Conservation (phyloP, 805 yeast species). For the Starmera caribaea region DNA sequence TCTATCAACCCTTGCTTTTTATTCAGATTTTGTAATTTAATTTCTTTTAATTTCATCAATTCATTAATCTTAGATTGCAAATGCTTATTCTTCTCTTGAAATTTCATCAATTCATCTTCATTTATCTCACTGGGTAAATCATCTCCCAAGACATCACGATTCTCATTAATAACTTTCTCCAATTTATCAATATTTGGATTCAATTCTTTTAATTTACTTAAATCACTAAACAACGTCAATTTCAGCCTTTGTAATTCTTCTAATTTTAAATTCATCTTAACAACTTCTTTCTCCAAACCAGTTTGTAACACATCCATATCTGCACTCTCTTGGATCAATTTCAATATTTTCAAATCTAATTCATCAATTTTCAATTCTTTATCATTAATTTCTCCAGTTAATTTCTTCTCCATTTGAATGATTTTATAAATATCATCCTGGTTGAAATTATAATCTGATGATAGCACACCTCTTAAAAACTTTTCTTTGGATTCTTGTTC, state of each 20-base stretch:
- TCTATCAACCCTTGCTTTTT: too few species aligned
- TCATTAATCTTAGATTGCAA: slow-evolving; percentile 1
- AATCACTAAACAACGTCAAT: neutral
- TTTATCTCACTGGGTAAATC: neutral
- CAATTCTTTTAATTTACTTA: neutral
- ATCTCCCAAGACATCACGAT: slow-evolving; percentile 3
- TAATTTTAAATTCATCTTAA: neutral
- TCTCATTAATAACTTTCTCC: neutral
- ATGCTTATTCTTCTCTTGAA: neutral
- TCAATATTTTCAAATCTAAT: neutral
- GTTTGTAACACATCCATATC: slow-evolving; percentile 8
- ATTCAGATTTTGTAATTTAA: neutral
- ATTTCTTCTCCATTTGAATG: slow-evolving; percentile 16
- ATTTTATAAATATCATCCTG: slow-evolving; percentile 25
- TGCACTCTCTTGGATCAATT: neutral
- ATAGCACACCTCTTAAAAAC: slow-evolving; percentile 44
- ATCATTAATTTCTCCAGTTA: slow-evolving; percentile 20
- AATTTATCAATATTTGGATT: neutral
- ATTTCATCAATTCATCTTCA: neutral
- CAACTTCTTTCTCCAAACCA: slow-evolving; percentile 7
- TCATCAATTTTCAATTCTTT: slow-evolving; percentile 14
- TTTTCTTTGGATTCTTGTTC: slow-evolving; percentile 68
- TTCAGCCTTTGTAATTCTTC: neutral
- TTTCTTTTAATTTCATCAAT: slow-evolving; percentile 3
- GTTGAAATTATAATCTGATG: slow-evolving; percentile 19